Evolutionary conservation across 257 asterid species (phyloP).

Genomic region (Hygrophila difformis): DNA sequence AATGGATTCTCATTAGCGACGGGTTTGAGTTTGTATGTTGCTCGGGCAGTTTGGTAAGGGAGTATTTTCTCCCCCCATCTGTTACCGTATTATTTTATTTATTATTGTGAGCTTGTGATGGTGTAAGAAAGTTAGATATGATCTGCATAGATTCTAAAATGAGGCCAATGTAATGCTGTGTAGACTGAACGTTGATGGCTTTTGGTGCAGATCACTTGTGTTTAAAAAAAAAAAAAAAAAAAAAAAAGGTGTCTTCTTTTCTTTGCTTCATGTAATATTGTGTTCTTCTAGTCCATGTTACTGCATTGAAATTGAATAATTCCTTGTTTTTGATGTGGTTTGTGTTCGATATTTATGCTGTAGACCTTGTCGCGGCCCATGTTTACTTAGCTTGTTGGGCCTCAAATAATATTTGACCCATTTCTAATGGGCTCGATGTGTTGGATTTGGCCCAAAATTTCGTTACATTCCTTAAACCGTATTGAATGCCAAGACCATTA

Average conservation of each 20-base stretch:
- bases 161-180: slow-evolving; percentile 3
- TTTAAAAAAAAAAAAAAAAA: too few species aligned
- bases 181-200: neutral
- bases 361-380: too few species aligned
- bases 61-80: slow-evolving; percentile 25
- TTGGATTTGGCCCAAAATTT: too few species aligned
- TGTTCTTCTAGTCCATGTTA: too few species aligned
- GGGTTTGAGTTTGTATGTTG: slow-evolving; percentile 26
- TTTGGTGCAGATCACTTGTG: neutral
- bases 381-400: too few species aligned
- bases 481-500: too few species aligned
- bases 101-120: slow-evolving; percentile 32
- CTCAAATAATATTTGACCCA: too few species aligned
- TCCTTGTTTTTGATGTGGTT: too few species aligned
- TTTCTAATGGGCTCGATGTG: too few species aligned
- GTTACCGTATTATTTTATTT: slow-evolving; percentile 33
- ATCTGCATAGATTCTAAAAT: slow-evolving; percentile 8
- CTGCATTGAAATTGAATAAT: too few species aligned
- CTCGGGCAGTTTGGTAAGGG: slow-evolving; percentile 26
- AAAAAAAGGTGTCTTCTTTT: neutral
- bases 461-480: too few species aligned
- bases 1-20: slow-evolving; percentile 22
- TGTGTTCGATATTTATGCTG: too few species aligned
- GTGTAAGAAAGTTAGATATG: slow-evolving; percentile 16
- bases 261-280: neutral